Evolutionary conservation across 306 rosid genomes (phyloP).

Genomic region (Lathyrus aphaca): DNA sequence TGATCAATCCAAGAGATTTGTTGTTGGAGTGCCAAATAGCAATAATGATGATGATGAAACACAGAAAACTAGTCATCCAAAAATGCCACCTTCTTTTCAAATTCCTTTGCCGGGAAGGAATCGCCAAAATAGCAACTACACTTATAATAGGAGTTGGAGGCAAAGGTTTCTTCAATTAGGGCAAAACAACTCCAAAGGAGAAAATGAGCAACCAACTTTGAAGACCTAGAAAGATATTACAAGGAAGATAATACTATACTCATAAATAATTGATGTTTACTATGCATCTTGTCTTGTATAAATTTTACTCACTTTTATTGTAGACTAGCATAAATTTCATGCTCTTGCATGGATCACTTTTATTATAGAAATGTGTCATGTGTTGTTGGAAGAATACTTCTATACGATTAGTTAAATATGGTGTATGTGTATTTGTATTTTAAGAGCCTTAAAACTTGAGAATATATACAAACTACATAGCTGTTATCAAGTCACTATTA

Average conservation of each 20-base stretch:
- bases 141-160: constrained; percentile 19
- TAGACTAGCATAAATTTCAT: not conserved
- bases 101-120: constrained; percentile 47
- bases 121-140: constrained; percentile 19
- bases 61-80: constrained; percentile 32
- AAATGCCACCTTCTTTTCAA: constrained; percentile 30
- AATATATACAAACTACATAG: not conserved
- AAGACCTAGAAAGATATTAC: not conserved
- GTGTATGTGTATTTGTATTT: not conserved
- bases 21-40: constrained; percentile 15
- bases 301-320: not conserved
- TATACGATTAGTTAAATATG: not conserved
- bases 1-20: constrained; percentile 7
- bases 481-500: too few relatives aligned
- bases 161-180: constrained; percentile 17
- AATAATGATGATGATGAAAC: constrained; percentile 12
- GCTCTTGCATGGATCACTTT: not conserved
- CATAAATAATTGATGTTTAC: not conserved
- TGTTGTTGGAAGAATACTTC: not conserved
- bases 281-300: not conserved
- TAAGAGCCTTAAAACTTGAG: not conserved
- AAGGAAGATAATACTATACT: not conserved
- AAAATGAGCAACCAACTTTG: constrained; percentile 25
- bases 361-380: not conserved
- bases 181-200: not conserved